Percentiles rank a stretch among this genome's conserved stretches.
These are phyloP conservation scores for Suillus placidus DNA, from an alignment of 768 basidiomycete species.

Conservation along the genomic window DNA sequence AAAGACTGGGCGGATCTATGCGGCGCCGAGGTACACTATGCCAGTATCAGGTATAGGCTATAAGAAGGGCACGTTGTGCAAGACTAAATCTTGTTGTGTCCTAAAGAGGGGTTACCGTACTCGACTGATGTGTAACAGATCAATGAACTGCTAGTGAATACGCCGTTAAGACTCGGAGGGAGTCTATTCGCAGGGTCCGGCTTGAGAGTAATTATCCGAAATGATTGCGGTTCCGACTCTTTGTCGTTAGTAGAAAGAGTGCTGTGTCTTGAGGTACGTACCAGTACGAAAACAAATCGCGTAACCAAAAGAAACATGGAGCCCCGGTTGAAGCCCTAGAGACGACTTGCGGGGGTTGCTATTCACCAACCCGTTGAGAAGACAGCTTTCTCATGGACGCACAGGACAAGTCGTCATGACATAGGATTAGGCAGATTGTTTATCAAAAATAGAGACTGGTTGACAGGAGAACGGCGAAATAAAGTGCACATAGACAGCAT, in stretches of 20 bases:
- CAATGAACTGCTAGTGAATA: background rate
- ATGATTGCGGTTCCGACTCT: background rate
- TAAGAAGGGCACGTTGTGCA: background rate
- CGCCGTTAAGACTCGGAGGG: background rate
- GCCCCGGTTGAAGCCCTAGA: background rate
- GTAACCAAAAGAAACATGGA: background rate
- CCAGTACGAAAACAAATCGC: background rate
- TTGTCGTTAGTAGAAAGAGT: background rate
- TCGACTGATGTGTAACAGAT: background rate
- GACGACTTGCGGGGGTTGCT: background rate
- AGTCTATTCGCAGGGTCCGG: background rate
- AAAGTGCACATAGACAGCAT: background rate
- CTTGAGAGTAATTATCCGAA: constrained; percentile 1
- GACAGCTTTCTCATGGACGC: background rate
- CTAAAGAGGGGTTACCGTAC: background rate
- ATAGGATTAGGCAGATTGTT: background rate
- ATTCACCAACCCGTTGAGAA: background rate
- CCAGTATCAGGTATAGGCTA: background rate
- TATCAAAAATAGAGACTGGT: background rate
- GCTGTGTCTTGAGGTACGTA: background rate
- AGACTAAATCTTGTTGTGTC: background rate
- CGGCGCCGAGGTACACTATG: background rate
- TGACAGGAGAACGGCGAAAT: background rate
- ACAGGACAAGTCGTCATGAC: background rate
- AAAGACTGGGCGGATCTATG: background rate